Percentiles rank a stretch among this genome's conserved stretches.
Evolutionary conservation across 306 rosid genomes (phyloP).

Genomic region (Dalbergia cochinchinensis): DNA sequence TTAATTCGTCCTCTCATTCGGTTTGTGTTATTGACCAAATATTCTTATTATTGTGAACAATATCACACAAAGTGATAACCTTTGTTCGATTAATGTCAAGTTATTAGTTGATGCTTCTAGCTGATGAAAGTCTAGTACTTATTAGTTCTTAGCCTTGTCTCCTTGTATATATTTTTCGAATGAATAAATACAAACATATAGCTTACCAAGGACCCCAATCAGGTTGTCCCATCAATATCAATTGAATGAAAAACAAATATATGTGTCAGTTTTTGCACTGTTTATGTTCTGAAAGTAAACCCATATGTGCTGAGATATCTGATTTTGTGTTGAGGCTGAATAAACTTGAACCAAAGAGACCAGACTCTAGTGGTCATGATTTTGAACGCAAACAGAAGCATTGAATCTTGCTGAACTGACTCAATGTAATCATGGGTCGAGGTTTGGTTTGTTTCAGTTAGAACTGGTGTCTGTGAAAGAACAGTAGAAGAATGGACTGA

Average conservation of each 20-base stretch:
- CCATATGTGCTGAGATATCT: neutral
- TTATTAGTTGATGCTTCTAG: neutral
- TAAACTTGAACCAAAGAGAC: slow-evolving; percentile 1
- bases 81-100: neutral
- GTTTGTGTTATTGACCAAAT: neutral
- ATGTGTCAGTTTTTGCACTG: neutral
- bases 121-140: neutral
- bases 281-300: neutral
- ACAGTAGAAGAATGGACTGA: too few relatives aligned
- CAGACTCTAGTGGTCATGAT: neutral
- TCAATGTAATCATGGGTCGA: neutral
- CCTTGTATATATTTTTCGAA: neutral
- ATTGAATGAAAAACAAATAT: neutral
- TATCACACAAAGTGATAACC: neutral
- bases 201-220: neutral
- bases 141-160: neutral
- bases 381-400: neutral
- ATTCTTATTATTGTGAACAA: neutral
- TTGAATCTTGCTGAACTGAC: neutral
- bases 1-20: neutral
- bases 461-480: too few relatives aligned
- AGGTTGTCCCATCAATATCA: neutral
- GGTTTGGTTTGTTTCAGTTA: slow-evolving; percentile 8
- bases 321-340: neutral
- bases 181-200: neutral